Base-by-base conservation (phyloP, 2,329 filamentous ascomycete genomes). In the Trichoderma afroharzianum region DNA sequence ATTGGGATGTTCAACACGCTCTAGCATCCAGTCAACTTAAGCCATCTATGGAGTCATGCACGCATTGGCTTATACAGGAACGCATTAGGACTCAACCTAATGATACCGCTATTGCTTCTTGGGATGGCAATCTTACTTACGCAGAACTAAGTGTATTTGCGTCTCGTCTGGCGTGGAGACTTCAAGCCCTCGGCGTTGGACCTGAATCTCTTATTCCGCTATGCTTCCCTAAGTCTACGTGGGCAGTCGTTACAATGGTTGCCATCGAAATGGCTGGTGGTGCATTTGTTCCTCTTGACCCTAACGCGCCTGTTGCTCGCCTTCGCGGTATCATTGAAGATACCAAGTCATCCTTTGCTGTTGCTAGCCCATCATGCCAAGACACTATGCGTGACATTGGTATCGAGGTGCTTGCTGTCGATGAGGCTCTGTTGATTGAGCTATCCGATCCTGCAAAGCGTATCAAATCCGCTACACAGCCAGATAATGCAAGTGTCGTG, bases 221-320 rank as follows among this genome's bases (percentile, higher is more conserved):
- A n/a, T 74, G 73, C 47, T 75, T 75, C 58, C 62, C 72, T 1
- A 75, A 75, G 32, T 75, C 74, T 12, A 57, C 64, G 2, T 75
- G 73, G 74, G 72, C 73, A 6, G 68, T 74, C 9, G 72, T 75
- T 2, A 32, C 73, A 24, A 73, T 75, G 74, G 47, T 75, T 15
- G 73, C 73, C 14, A 71, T 75, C 4, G 39, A 73, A 21, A 75
- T 74, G 68, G 73, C 72, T n/a, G 74, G 74, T 6, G 73, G 72
- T 33, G 74, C 73, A 8, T 75, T 71, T 43, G 72, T 74, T 39
- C 73, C 73, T n/a, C 55, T 75, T 28, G 73, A 75, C n/a, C 73
- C 74, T 4, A 68, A 70, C 3, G 70, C 72, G 9, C 70, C 70
- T 0, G 62, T 33, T 26, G 71, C 66, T 18, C 71, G 71, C 39